Conservation (phyloP, 2,329 filamentous ascomycete species). For the Trichoderma sp. region DNA sequence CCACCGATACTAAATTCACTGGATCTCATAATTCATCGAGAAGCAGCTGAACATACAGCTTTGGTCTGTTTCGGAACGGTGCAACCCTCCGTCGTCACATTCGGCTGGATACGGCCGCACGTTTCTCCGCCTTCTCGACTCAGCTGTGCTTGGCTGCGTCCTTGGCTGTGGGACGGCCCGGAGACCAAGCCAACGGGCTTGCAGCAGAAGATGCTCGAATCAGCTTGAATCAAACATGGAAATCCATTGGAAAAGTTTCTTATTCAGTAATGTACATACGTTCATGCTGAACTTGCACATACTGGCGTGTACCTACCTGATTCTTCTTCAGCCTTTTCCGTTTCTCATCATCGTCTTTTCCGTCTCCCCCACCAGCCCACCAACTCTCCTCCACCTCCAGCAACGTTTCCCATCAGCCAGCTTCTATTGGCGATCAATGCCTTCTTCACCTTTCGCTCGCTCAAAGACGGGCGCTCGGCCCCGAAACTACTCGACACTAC, state of each 20-base stretch:
- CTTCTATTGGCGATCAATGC: not conserved
- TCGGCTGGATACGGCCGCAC: not conserved
- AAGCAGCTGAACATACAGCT: not conserved
- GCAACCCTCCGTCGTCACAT: not conserved
- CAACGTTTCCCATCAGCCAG: not conserved
- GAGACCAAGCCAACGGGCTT: not conserved
- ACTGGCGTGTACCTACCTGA: not conserved
- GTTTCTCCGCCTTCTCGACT: not conserved
- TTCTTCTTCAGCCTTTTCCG: not conserved
- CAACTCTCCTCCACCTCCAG: not conserved
- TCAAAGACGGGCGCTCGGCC: not conserved
- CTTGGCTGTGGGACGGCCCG: conserved; percentile 1
- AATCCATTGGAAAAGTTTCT: not conserved
- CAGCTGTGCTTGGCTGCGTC: not conserved
- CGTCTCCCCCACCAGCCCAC: not conserved
- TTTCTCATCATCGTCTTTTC: not conserved
- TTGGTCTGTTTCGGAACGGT: not conserved
- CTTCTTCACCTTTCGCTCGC: not conserved
- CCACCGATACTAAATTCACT: not conserved
- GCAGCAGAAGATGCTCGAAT: not conserved
- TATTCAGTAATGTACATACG: not conserved
- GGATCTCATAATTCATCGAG: not conserved
- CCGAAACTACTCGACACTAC: not conserved
- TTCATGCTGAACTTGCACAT: not conserved
- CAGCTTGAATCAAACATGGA: not conserved